Conservation (phyloP, 2,329 filamentous ascomycete species). For the Calonectria honghensis region DNA sequence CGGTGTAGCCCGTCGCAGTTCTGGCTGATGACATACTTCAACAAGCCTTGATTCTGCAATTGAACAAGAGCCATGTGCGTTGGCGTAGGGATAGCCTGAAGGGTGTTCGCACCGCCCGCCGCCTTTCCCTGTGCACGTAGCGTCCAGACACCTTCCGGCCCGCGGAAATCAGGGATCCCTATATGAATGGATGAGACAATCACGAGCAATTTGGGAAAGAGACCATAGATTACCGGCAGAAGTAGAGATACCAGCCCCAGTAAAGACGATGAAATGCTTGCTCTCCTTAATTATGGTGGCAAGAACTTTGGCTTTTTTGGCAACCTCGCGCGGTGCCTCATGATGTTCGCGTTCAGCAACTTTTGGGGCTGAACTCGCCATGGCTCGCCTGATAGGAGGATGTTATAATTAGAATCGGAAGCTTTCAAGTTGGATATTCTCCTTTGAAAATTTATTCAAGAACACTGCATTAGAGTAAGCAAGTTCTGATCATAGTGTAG, state of each 20-base stretch:
- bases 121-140: slow-evolving; percentile 64
- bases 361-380: slow-evolving; percentile 45
- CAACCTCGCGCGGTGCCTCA: slow-evolving; percentile 36
- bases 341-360: slow-evolving; percentile 43
- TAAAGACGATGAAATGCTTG: slow-evolving; percentile 68
- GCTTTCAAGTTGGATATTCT: neutral
- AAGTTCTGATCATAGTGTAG: neutral
- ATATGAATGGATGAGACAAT: rapidly evolving
- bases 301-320: slow-evolving; percentile 61
- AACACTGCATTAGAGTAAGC: neutral
- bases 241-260: slow-evolving; percentile 68
- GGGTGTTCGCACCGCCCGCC: slow-evolving; percentile 59
- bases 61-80: slow-evolving; percentile 69
- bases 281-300: slow-evolving; percentile 62
- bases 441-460: neutral
- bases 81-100: slow-evolving; percentile 66
- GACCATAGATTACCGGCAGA: slow-evolving; percentile 61
- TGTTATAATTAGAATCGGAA: neutral
- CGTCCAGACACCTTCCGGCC: slow-evolving; percentile 68
- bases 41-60: slow-evolving; percentile 62
- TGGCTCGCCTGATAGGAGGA: neutral
- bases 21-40: slow-evolving; percentile 67
- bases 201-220: rapidly evolving
- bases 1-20: slow-evolving; percentile 64
- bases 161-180: slow-evolving; percentile 70